These are phyloP conservation scores for Inga leiocalycina DNA, from an alignment of 306 rosid species.

Conservation along the genomic window DNA sequence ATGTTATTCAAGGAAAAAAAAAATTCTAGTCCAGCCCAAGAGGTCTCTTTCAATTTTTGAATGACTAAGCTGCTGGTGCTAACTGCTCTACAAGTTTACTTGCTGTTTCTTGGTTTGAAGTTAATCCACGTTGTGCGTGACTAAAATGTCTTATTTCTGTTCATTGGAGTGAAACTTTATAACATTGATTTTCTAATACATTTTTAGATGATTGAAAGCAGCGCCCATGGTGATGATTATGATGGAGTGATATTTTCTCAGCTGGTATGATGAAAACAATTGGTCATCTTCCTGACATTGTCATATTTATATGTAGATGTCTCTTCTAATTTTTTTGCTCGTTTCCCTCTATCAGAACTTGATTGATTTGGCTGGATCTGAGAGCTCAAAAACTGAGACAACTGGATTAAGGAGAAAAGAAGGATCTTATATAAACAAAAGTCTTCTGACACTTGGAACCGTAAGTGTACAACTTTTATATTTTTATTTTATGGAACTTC, in stretches of 20 bases:
- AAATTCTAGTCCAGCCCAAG: neutral
- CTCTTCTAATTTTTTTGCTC: constrained; percentile 14
- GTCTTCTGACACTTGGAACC: constrained; percentile 98
- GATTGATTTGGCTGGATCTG: constrained; percentile 99
- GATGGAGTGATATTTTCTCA: constrained; percentile 99
- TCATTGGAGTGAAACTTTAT: neutral
- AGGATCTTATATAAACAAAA: constrained; percentile 98
- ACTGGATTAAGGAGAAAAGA: constrained; percentile 98
- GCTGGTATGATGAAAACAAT: constrained; percentile 67
- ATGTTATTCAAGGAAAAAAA: neutral
- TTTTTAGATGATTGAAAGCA: constrained; percentile 98
- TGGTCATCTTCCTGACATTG: constrained; percentile 13
- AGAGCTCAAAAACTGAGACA: constrained; percentile 98
- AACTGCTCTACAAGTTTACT: neutral
- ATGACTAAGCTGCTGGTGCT: neutral
- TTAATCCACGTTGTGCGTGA: constrained; percentile 13
- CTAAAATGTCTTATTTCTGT: neutral
- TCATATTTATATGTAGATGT: neutral
- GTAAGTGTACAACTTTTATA: constrained; percentile 53
- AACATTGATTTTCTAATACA: constrained; percentile 28
- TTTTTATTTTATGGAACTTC: constrained; percentile 19
- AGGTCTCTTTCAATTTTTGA: constrained; percentile 20
- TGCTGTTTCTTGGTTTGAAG: constrained; percentile 22
- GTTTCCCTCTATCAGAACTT: constrained; percentile 62
- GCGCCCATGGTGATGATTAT: constrained; percentile 94